phyloP scores from a whole-genome alignment of 345 rosid genomes.

The Eucalyptus regnans region DNA sequence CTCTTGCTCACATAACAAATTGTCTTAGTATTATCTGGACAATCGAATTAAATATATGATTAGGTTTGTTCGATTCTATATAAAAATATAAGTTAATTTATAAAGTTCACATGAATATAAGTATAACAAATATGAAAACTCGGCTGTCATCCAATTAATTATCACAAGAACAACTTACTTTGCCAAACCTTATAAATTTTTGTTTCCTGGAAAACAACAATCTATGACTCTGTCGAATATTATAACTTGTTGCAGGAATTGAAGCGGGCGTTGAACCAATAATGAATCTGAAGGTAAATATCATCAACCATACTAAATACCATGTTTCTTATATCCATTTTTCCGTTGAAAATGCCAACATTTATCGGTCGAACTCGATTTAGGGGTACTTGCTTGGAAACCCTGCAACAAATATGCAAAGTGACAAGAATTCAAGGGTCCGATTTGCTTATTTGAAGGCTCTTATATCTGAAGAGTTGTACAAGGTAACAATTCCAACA shows the following conservation, averaged over 20 bases:
- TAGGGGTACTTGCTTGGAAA: slow-evolving; percentile 23
- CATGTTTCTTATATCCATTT: not conserved
- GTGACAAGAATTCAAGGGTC: slow-evolving; percentile 10
- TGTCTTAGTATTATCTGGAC: not conserved
- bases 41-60: not conserved
- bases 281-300: not conserved
- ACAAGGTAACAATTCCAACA: not conserved
- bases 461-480: slow-evolving; percentile 14
- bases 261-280: not conserved
- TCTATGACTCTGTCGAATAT: not conserved
- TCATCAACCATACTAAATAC: not conserved
- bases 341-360: not conserved
- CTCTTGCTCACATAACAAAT: not conserved
- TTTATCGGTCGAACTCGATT: not conserved
- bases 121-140: not conserved
- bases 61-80: not conserved
- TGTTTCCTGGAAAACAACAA: not conserved
- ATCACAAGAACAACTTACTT: too few species aligned
- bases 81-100: not conserved
- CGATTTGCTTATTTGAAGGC: slow-evolving; percentile 1
- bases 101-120: not conserved
- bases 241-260: not conserved
- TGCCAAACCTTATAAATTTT: not conserved
- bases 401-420: slow-evolving; percentile 3
- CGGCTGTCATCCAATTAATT: not conserved